Conservation (phyloP, 176 grass and related monocot genomes). For the Triticum turgidum region DNA sequence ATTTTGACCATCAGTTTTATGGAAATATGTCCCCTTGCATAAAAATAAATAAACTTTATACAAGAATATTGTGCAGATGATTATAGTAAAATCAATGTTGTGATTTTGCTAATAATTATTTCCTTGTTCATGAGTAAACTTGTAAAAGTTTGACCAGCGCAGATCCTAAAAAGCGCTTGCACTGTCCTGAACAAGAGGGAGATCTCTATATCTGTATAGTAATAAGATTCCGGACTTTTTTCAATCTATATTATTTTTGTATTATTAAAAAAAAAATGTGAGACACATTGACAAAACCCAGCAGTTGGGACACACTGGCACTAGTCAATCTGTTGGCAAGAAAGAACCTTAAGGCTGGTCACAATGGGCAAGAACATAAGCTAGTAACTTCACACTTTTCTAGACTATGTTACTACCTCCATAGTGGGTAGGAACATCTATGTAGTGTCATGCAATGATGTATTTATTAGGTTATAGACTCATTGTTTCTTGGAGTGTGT, state of each 20-base stretch:
- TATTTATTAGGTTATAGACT: too few relatives aligned
- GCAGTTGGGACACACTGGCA: not conserved
- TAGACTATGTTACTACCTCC: too few relatives aligned
- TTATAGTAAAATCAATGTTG: not conserved
- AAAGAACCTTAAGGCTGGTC: not conserved
- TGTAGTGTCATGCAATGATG: too few relatives aligned
- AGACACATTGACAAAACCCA: not conserved
- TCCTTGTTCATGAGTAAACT: not conserved
- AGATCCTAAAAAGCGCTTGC: not conserved
- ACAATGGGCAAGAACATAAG: too few relatives aligned
- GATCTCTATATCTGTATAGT: not conserved
- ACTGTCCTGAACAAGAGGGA: not conserved
- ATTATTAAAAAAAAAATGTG: not conserved
- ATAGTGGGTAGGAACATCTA: too few relatives aligned
- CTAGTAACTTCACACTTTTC: too few relatives aligned
- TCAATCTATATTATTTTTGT: not conserved
- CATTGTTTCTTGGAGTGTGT: too few relatives aligned
- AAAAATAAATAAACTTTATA: not conserved
- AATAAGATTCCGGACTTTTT: not conserved
- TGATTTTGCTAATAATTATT: not conserved
- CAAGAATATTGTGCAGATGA: not conserved
- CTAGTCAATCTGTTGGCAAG: not conserved
- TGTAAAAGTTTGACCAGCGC: not conserved
- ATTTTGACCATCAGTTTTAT: not conserved
- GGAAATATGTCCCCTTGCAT: not conserved